Evolutionary conservation across 2,329 filamentous ascomycete genomes (phyloP), one percentile per base, ranked within the genome.

Genomic region (Arachnomyces sp.): DNA sequence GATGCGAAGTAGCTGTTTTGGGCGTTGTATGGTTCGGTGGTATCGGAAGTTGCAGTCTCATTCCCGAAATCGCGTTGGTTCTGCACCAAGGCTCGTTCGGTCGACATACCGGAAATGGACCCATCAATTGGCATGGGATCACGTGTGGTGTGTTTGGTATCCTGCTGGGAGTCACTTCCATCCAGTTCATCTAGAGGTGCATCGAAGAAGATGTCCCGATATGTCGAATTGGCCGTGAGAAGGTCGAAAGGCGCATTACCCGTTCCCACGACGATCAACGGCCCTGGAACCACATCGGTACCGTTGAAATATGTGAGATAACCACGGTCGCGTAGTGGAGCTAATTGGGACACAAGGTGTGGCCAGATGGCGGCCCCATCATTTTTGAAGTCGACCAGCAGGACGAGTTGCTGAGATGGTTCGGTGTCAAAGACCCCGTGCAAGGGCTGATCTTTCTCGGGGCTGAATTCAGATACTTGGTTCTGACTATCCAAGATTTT

Each of bases 1-100:
- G 68, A 73, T 12, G 76, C 75, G 54, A 77, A 79, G 60, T 72
- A 76, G 16, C 72, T 76, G 49, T 76, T 79, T 11, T 65, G 64
- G 5, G 52, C 36, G 48, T 68, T 63, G 59, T 71, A 74, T 0
- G 57, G 56, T 46, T 66, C 61, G 18, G 66, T 60, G 2, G 51
- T 52, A 25, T 64, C 60, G 2, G 55, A 44, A 2, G 52, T 50
- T 1, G 58, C 50, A n/a, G n/a, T n/a, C n/a, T n/a, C n/a, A n/a
- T n/a, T n/a, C n/a, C n/a, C n/a, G n/a, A 64, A 62, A 37, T 65
- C 65, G 37, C 67, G 63, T 12, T 60, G 57, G 40, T 71, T 72
- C 57, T 75, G 72, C 16, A 68, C 66, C 20, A 9, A 5, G 20
- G 5, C 5, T 25, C 20, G 5, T 25, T 25, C 9, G 9, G 5